Percentiles rank a stretch among this genome's conserved stretches.
Conservation (phyloP, 140 eudicot species). For the Stevia rebaudiana region DNA sequence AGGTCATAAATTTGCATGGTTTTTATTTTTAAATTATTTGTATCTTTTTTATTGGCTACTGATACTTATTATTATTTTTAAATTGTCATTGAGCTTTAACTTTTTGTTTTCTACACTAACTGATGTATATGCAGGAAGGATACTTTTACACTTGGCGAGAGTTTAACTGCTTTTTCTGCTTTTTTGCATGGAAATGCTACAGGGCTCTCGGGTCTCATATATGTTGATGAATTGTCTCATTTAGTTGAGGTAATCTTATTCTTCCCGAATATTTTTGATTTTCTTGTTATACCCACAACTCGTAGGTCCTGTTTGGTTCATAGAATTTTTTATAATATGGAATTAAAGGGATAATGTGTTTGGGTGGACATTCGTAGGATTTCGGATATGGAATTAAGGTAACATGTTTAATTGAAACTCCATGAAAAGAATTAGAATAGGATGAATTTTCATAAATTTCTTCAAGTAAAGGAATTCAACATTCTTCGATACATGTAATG, state of each 20-base stretch:
- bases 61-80: not conserved
- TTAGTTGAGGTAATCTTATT: constrained; percentile 53
- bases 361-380: not conserved
- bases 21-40: not conserved
- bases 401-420: not conserved
- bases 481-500: not conserved
- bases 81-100: constrained; percentile 4
- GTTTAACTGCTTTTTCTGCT: constrained; percentile 45
- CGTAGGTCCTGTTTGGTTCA: not conserved
- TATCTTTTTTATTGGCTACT: not conserved
- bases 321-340: not conserved
- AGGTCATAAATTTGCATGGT: constrained; percentile 2
- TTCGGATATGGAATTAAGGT: not conserved
- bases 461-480: not conserved
- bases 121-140: constrained; percentile 60
- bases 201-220: constrained; percentile 48
- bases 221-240: constrained; percentile 57
- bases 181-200: constrained; percentile 39
- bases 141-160: constrained; percentile 56
- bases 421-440: not conserved
- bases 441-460: not conserved
- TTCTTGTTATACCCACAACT: constrained; percentile 9
- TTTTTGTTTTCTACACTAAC: constrained; percentile 1
- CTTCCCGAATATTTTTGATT: not conserved
- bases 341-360: not conserved